These are phyloP conservation scores for Pichia sorboxylosa DNA, from an alignment of 1,139 yeast genomes.

Conservation along the genomic window DNA sequence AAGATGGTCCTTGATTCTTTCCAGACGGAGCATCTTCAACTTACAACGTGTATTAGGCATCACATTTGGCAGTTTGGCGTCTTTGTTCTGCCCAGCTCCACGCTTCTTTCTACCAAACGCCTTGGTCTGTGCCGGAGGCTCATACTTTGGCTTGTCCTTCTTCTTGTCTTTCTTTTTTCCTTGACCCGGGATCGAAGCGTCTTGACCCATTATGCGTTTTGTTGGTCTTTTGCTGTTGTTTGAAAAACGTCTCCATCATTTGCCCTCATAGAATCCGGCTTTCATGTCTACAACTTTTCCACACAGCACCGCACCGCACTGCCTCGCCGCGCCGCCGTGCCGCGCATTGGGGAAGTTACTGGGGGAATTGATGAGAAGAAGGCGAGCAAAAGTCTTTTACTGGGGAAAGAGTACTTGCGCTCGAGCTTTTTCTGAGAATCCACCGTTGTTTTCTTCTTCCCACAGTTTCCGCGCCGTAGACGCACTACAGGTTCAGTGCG, in stretches of 20 bases:
- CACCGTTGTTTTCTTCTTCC: too few species aligned
- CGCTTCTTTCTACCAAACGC: conserved; percentile 84
- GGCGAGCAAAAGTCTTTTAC: too few species aligned
- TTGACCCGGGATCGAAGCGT: conserved; percentile 24
- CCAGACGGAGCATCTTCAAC: conserved; percentile 79
- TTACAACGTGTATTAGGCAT: conserved; percentile 92
- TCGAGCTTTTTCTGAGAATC: too few species aligned
- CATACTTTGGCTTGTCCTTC: conserved; percentile 88
- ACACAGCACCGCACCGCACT: too few species aligned
- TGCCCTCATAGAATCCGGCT: too few species aligned
- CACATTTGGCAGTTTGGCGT: conserved; percentile 77
- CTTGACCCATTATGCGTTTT: conserved; percentile 22
- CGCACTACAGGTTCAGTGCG: too few species aligned
- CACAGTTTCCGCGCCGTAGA: too few species aligned
- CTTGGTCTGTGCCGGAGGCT: conserved; percentile 88
- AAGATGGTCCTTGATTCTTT: conserved; percentile 91
- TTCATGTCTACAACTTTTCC: too few species aligned
- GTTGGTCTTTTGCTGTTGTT: neutral
- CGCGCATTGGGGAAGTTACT: too few species aligned
- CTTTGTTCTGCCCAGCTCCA: conserved; percentile 76
- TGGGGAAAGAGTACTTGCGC: too few species aligned
- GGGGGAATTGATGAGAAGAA: too few species aligned
- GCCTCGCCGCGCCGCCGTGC: too few species aligned
- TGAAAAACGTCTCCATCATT: neutral
- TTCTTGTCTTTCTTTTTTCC: conserved; percentile 22